Conservation (phyloP, 2,329 filamentous ascomycete species). For the Rhynchosporium secalis region DNA sequence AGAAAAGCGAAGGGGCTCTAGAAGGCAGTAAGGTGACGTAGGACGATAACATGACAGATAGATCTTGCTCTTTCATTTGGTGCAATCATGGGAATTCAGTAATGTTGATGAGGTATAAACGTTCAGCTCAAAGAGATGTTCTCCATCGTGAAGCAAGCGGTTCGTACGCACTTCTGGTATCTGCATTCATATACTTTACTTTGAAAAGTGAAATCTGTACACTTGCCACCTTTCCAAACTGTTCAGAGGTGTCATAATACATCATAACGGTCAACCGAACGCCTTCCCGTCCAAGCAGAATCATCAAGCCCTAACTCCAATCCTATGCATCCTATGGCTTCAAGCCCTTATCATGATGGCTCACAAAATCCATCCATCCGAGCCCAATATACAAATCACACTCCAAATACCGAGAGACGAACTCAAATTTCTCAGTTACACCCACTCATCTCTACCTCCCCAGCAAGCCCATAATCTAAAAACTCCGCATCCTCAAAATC, state of each 20-base stretch:
- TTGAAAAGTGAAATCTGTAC: background rate
- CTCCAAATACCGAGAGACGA: background rate
- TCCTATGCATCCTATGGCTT: background rate
- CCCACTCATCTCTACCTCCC: slow-evolving; percentile 39
- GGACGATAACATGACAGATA: no score
- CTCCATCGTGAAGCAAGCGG: no score
- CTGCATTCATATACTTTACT: background rate
- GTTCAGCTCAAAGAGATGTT: no score
- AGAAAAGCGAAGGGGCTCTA: no score
- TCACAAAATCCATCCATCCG: background rate
- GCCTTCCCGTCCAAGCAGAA: background rate
- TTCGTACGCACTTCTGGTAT: background rate
- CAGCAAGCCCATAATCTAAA: slow-evolving; percentile 46
- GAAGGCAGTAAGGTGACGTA: no score
- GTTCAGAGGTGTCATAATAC: slow-evolving; percentile 1
- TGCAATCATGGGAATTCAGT: no score
- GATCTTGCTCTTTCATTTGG: no score
- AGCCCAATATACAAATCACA: background rate
- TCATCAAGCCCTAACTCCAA: background rate
- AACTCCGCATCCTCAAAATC: slow-evolving; percentile 72
- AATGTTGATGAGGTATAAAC: no score
- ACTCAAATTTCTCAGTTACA: slow-evolving; percentile 10
- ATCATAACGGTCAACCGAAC: background rate
- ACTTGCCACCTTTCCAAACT: background rate
- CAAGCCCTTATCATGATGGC: no score